phyloP scores from a whole-genome alignment of 192 early-diverging fungal genomes.

The Backusella psychrophila region DNA sequence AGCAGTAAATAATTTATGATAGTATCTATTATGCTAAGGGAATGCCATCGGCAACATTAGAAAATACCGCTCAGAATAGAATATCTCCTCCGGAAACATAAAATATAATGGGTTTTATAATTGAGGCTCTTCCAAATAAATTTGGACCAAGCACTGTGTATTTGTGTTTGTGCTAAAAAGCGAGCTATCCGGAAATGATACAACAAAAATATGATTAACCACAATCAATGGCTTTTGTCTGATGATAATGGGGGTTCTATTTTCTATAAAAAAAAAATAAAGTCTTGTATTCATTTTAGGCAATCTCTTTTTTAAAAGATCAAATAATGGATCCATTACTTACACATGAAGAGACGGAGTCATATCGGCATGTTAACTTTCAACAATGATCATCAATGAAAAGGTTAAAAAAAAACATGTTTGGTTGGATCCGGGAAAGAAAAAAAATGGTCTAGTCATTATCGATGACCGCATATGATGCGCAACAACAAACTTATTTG shows the following conservation, averaged over 20 bases:
- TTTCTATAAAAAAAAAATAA: neutral
- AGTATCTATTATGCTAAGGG: neutral
- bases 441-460: too few relatives aligned
- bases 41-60: neutral
- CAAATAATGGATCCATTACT: neutral
- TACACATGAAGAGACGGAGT: neutral
- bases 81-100: neutral
- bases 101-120: neutral
- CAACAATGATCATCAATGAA: neutral
- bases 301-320: neutral
- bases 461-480: neutral
- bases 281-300: neutral
- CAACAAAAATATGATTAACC: neutral
- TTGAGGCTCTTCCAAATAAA: neutral
- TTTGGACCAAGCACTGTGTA: neutral
- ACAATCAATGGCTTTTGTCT: neutral
- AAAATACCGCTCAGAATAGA: neutral
- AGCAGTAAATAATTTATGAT: too few relatives aligned
- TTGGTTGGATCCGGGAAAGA: neutral
- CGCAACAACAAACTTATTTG: neutral
- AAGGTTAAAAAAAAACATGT: neutral
- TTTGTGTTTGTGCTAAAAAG: neutral
- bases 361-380: neutral
- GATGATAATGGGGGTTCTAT: neutral
- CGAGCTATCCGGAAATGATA: neutral